Evolutionary conservation across 2,329 filamentous ascomycete genomes (phyloP).

Genomic region (Colletotrichum truncatum): DNA sequence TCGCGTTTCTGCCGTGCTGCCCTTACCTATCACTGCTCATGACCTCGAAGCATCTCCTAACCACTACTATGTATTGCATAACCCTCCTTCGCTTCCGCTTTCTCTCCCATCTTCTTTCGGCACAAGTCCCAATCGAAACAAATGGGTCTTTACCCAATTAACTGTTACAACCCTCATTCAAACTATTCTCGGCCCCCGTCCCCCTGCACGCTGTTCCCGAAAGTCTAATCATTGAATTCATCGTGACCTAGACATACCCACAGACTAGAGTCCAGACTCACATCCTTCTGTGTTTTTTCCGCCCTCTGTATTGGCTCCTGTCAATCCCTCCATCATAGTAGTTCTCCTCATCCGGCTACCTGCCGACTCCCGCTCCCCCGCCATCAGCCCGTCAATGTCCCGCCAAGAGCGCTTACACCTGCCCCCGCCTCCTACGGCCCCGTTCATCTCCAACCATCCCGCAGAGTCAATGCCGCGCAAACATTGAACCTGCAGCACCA

Average conservation of each 20-base stretch:
- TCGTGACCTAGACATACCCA: constrained; percentile 1
- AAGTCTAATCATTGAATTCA: constrained; percentile 2
- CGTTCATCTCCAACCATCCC: background rate
- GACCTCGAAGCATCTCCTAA: background rate
- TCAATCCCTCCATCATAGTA: too few relatives aligned
- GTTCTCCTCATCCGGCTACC: background rate
- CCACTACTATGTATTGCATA: background rate
- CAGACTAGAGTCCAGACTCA: background rate
- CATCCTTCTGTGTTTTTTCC: background rate
- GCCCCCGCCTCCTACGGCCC: background rate
- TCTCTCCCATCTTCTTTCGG: background rate
- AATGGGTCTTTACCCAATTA: background rate
- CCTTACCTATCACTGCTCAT: background rate
- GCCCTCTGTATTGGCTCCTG: too few relatives aligned
- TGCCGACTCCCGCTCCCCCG: background rate
- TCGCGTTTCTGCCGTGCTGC: background rate
- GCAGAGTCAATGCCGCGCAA: constrained; percentile 18
- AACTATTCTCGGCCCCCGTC: background rate
- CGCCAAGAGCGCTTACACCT: constrained; percentile 26
- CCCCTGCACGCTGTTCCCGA: background rate
- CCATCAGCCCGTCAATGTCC: background rate
- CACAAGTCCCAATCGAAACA: background rate
- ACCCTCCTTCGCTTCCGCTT: constrained; percentile 14
- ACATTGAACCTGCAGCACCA: constrained; percentile 3
- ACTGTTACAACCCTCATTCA: constrained; percentile 1